Evolutionary conservation across 192 early-diverging fungal genomes (phyloP).

Genomic region (Radiomyces spectabilis): DNA sequence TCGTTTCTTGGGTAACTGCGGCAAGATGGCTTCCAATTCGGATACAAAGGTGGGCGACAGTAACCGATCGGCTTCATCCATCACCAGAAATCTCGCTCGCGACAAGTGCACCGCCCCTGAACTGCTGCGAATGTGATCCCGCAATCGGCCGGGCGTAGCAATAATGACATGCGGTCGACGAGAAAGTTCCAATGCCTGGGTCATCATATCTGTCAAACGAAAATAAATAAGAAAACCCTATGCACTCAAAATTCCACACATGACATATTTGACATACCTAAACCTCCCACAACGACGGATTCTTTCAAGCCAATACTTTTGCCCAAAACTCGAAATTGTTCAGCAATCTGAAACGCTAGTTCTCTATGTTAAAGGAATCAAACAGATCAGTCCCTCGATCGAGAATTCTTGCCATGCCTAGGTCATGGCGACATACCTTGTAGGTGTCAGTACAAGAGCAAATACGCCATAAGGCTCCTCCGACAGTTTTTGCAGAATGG

Average conservation of each 20-base stretch:
- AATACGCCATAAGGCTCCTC: conserved; percentile 97
- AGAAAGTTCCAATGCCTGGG: conserved; percentile 81
- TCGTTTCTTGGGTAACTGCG: conserved; percentile 67
- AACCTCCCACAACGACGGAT: conserved; percentile 85
- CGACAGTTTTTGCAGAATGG: conserved; percentile 89
- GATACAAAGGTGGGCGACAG: conserved; percentile 78
- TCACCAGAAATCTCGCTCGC: conserved; percentile 74
- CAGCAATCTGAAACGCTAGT: conserved; percentile 96
- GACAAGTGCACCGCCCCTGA: conserved; percentile 65
- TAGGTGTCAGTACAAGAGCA: conserved; percentile 93
- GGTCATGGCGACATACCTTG: conserved; percentile 67
- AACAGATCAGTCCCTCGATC: not conserved
- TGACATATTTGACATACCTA: conserved; percentile 36
- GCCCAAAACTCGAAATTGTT: conserved; percentile 93
- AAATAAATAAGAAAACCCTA: not conserved
- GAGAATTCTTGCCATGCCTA: not conserved
- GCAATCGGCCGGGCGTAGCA: conserved; percentile 91
- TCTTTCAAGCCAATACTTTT: conserved; percentile 78
- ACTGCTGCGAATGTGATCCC: conserved; percentile 85
- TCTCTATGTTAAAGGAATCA: conserved; percentile 51
- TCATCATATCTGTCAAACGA: conserved; percentile 71
- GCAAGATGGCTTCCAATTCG: conserved; percentile 76
- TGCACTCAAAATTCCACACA: not conserved
- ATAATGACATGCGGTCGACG: conserved; percentile 86
- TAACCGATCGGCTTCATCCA: conserved; percentile 95